These are phyloP conservation scores for Cryptococcus floricola DNA, from an alignment of 1,284 basidiomycete genomes.

Conservation along the genomic window DNA sequence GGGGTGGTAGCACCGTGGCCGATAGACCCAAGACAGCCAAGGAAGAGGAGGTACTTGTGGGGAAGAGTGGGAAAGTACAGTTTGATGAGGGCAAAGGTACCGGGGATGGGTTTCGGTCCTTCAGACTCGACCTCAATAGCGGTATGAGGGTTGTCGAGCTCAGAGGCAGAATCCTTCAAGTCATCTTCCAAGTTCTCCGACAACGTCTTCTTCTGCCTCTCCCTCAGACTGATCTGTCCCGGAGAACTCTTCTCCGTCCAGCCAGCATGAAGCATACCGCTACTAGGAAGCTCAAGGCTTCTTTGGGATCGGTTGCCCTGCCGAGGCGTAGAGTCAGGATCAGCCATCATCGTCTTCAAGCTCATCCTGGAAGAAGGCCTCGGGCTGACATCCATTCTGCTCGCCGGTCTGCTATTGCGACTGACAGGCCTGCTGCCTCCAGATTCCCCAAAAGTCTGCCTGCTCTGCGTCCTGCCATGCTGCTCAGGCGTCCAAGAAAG, in stretches of 20 bases:
- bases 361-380: neutral
- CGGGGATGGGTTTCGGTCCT: constrained; percentile 21
- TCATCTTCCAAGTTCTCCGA: constrained; percentile 25
- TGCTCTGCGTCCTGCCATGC: constrained; percentile 11
- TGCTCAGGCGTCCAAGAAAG: constrained; percentile 33
- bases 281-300: neutral
- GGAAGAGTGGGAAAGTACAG: constrained; percentile 71
- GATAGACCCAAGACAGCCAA: constrained; percentile 66
- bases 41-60: constrained; percentile 62
- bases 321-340: neutral
- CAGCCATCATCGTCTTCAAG: neutral
- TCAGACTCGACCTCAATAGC: neutral
- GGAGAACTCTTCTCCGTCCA: constrained; percentile 7
- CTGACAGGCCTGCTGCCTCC: constrained; percentile 11
- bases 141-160: constrained; percentile 9
- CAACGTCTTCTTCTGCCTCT: constrained; percentile 12
- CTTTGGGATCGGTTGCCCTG: neutral
- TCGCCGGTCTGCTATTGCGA: constrained; percentile 5
- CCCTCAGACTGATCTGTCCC: neutral
- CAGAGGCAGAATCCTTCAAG: constrained; percentile 10
- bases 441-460: constrained; percentile 3
- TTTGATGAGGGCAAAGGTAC: constrained; percentile 56
- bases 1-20: constrained; percentile 79
- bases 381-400: neutral
- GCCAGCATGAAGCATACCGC: constrained; percentile 1